Conservation (phyloP, 2,329 filamentous ascomycete species). For the Stachybotrys elegans region DNA sequence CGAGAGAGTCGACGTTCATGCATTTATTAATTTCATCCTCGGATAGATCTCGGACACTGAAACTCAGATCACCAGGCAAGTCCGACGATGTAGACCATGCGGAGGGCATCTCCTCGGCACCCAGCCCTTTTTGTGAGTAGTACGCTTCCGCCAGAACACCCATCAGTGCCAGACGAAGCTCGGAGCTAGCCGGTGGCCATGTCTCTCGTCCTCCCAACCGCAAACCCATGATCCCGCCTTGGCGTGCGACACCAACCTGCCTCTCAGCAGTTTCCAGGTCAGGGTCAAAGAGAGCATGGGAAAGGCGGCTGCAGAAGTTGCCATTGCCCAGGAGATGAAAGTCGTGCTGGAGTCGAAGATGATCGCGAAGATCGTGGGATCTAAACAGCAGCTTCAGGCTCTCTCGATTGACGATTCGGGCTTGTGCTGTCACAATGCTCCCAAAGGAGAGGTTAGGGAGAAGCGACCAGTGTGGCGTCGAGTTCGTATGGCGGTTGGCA, state of each 20-base stretch:
- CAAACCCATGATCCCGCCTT: slow-evolving; percentile 72
- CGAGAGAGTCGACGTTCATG: slow-evolving; percentile 74
- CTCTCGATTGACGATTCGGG: slow-evolving; percentile 70
- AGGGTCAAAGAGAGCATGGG: slow-evolving; percentile 79
- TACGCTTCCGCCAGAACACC: slow-evolving; percentile 78
- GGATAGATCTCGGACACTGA: slow-evolving; percentile 77
- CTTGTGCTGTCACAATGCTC: slow-evolving; percentile 68
- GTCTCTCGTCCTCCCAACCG: slow-evolving; percentile 73
- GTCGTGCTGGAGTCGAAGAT: slow-evolving; percentile 69
- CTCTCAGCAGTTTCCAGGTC: slow-evolving; percentile 76
- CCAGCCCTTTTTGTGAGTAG: slow-evolving; percentile 19
- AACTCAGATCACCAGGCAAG: slow-evolving; percentile 69
- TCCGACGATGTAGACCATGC: slow-evolving; percentile 24
- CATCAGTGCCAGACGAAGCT: slow-evolving; percentile 84
- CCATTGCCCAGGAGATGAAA: slow-evolving; percentile 86
- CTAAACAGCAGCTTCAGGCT: slow-evolving; percentile 72
- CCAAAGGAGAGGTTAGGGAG: slow-evolving; percentile 69
- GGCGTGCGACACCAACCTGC: slow-evolving; percentile 61
- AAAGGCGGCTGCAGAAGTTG: slow-evolving; percentile 73
- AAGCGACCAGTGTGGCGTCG: slow-evolving; percentile 53
- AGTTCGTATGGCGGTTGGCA: slow-evolving; percentile 18
- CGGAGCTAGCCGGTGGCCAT: slow-evolving; percentile 93
- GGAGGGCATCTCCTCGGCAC: slow-evolving; percentile 18
- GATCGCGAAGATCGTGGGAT: slow-evolving; percentile 63
- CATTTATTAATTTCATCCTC: slow-evolving; percentile 76